phyloP scores from a whole-genome alignment of 1,284 basidiomycete species.

The Heterobasidion occidentale region DNA sequence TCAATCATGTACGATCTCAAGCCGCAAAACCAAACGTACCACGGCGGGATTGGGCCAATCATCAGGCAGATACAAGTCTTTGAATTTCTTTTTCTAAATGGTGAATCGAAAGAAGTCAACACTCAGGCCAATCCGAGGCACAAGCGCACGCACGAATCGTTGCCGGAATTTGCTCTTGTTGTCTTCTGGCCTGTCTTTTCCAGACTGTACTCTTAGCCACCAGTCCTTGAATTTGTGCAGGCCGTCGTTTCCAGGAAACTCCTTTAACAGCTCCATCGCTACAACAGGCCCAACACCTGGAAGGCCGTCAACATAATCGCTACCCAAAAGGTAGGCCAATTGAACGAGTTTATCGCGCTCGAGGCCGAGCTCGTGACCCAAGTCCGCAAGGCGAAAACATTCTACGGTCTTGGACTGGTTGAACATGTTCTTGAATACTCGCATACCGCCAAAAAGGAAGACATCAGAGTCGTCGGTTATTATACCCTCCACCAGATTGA shows the following conservation, averaged over 20 bases:
- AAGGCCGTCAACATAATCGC: constrained; percentile 97
- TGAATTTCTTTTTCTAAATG: constrained; percentile 84
- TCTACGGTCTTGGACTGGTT: constrained; percentile 98
- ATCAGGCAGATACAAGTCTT: constrained; percentile 72
- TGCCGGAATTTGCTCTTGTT: constrained; percentile 71
- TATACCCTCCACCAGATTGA: constrained; percentile 90
- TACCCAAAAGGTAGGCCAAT: constrained; percentile 90
- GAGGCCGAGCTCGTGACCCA: constrained; percentile 84
- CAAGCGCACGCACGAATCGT: constrained; percentile 64
- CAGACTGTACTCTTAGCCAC: constrained; percentile 94
- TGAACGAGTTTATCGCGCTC: constrained; percentile 83
- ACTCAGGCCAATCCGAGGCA: not conserved
- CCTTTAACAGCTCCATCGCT: constrained; percentile 90
- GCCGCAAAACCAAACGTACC: constrained; percentile 31
- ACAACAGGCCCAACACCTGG: constrained; percentile 92
- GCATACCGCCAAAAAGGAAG: constrained; percentile 91
- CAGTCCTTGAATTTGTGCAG: constrained; percentile 85
- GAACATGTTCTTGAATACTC: constrained; percentile 99
- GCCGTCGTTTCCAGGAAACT: constrained; percentile 83
- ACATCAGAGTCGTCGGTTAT: constrained; percentile 99
- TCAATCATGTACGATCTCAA: not conserved
- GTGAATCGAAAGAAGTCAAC: not conserved
- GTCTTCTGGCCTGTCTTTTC: constrained; percentile 72
- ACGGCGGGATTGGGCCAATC: constrained; percentile 93
- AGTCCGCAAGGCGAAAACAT: constrained; percentile 83